Base-by-base conservation (phyloP, 805 yeast species). In the Monosporozyma siamensis region DNA sequence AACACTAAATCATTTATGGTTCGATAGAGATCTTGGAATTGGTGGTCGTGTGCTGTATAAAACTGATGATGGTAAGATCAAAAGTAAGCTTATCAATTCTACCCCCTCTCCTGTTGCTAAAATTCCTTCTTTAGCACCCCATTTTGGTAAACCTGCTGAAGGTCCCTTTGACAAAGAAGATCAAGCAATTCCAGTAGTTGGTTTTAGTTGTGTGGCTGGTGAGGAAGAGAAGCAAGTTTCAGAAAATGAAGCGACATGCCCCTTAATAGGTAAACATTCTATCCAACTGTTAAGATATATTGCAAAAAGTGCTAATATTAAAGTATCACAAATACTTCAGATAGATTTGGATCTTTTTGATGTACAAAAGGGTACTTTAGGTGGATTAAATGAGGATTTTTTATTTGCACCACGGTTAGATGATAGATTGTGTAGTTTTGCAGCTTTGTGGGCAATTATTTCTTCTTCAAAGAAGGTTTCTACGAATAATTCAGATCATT, bases 101-200 rank as follows among this genome's bases (percentile, higher is more conserved):
- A 64, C 81, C 1, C 82, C 83, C 12, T 71, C 70, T 49, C 85
- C 86, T 48, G 73, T 86, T 53, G 95, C 89, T 11, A 78, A 78
- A 52, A 82, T 86, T 42, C 94, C 95, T 4, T 74, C 90, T 2
- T 69, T 87, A 56, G 95, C 95, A 5, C 89, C 89, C 3, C 95
- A 86, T 65, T 87, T 86, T 59, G 95, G 95, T 38, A 66, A 68
- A 2, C 79, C 79, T 5, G 71, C 87, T 2, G 55, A 63, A 20
- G 81, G 81, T 7, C 89, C 89, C 5, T 83, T 80, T 65, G 84
- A 87, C 65, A 68, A 66, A 43, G 95, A 86, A 59, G 81, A 82
- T 22, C 77, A 80, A 55, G 78, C 82, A 40, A 83, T 84, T 15
- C 95, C 95, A 1, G 77, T 87, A 11, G 67, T 82, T 41, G 95